Evolutionary conservation across 2,329 filamentous ascomycete species (phyloP).

Genomic region (Pezicula carpinea): DNA sequence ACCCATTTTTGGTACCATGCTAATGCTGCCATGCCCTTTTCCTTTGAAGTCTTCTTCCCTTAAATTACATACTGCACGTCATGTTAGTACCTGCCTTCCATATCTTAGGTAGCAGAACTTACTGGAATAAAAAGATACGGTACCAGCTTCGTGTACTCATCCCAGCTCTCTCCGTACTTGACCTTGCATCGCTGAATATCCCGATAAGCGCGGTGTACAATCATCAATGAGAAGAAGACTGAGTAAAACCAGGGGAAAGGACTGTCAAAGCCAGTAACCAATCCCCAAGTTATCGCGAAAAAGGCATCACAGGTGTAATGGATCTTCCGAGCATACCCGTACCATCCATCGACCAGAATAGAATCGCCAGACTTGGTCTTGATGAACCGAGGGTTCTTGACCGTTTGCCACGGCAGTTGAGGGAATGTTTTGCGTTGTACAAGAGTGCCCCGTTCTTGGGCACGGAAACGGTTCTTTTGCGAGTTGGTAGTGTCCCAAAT

Average conservation of each 20-base stretch:
- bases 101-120: conserved; percentile 19
- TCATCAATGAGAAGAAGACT: conserved; percentile 75
- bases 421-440: conserved; percentile 77
- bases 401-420: conserved; percentile 80
- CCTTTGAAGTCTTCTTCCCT: neutral
- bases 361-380: conserved; percentile 67
- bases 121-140: conserved; percentile 81
- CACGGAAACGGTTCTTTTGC: conserved; percentile 90
- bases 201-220: conserved; percentile 69
- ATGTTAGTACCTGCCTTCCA: neutral
- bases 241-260: conserved; percentile 91
- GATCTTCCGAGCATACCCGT: conserved; percentile 71
- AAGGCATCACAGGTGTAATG: conserved; percentile 79
- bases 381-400: conserved; percentile 78
- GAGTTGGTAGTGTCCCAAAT: conserved; percentile 89
- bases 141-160: conserved; percentile 73
- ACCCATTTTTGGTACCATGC: no score
- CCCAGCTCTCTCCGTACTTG: conserved; percentile 81
- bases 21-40: neutral
- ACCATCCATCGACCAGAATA: conserved; percentile 84
- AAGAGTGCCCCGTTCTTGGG: conserved; percentile 68
- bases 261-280: conserved; percentile 76
- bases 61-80: neutral
- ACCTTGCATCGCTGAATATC: conserved; percentile 71
- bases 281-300: conserved; percentile 72